Evolutionary conservation across 108 stramenopile genomes (phyloP).

Genomic region (Aureococcus anophagefferens): DNA sequence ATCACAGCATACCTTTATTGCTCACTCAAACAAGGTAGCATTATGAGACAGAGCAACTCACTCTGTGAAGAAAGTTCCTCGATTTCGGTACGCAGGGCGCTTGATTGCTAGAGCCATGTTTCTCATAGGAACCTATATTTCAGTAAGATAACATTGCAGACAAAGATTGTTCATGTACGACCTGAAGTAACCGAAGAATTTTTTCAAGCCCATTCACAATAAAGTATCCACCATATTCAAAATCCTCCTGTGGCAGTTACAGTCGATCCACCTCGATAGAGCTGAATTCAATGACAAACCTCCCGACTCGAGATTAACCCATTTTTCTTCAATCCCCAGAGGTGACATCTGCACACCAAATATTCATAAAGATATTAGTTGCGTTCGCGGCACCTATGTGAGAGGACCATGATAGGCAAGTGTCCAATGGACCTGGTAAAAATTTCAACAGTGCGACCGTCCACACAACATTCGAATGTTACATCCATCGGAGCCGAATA

Average conservation of each 20-base stretch:
- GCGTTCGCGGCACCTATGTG: constrained; percentile 42
- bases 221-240: constrained; percentile 94
- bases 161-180: constrained; percentile 20
- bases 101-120: constrained; percentile 84
- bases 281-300: not conserved
- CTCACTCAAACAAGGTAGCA: not conserved
- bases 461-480: constrained; percentile 5
- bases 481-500: constrained; percentile 20
- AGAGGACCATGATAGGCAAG: constrained; percentile 87
- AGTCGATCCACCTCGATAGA: not conserved
- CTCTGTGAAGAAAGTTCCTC: constrained; percentile 71
- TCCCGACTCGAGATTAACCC: not conserved
- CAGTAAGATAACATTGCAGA: not conserved
- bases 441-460: constrained; percentile 2
- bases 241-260: constrained; percentile 43
- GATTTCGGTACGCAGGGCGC: constrained; percentile 80
- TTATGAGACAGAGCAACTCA: constrained; percentile 14
- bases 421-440: constrained; percentile 45
- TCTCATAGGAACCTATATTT: constrained; percentile 25
- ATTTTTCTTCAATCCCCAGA: not conserved
- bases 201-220: constrained; percentile 91
- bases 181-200: constrained; percentile 84
- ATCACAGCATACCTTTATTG: constrained; percentile 31
- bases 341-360: constrained; percentile 21
- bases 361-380: not conserved